These are phyloP conservation scores for Neonectria faginata DNA, from an alignment of 2,329 filamentous ascomycete species.

Conservation along the genomic window DNA sequence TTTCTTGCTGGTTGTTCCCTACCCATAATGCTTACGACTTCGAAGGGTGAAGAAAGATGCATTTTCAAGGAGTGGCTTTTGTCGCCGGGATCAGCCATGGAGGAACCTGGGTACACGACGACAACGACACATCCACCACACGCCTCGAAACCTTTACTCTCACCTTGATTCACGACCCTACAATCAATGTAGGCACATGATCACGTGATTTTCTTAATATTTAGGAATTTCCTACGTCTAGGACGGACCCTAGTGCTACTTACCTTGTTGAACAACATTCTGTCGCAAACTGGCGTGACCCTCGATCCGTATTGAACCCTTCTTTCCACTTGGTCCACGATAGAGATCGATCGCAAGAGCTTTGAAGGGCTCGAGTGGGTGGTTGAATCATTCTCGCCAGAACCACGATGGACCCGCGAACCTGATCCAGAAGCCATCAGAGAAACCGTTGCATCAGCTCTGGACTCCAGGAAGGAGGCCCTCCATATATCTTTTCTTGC, in stretches of 20 bases:
- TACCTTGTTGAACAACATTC: no score
- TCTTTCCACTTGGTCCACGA: no score
- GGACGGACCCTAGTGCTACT: no score
- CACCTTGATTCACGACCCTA: conserved; percentile 3
- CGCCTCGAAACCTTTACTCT: conserved; percentile 18
- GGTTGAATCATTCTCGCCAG: neutral
- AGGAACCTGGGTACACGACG: conserved; percentile 18
- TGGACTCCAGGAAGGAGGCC: neutral
- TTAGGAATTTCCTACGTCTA: no score
- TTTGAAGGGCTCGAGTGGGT: neutral
- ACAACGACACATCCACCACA: neutral
- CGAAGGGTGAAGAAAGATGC: conserved; percentile 15
- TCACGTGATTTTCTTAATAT: no score
- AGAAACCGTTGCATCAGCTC: neutral
- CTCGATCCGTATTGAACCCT: no score
- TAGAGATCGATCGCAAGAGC: no score
- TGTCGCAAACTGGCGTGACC: no score
- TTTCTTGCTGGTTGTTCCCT: conserved; percentile 18
- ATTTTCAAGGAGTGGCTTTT: conserved; percentile 29
- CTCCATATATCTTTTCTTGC: conserved; percentile 24
- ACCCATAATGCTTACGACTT: conserved; percentile 10
- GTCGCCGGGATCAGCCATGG: conserved; percentile 33
- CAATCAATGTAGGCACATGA: no score
- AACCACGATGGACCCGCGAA: neutral
- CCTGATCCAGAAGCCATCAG: neutral